These are phyloP conservation scores for Hippophae rhamnoides DNA, from an alignment of 306 rosid genomes.

Conservation along the genomic window DNA sequence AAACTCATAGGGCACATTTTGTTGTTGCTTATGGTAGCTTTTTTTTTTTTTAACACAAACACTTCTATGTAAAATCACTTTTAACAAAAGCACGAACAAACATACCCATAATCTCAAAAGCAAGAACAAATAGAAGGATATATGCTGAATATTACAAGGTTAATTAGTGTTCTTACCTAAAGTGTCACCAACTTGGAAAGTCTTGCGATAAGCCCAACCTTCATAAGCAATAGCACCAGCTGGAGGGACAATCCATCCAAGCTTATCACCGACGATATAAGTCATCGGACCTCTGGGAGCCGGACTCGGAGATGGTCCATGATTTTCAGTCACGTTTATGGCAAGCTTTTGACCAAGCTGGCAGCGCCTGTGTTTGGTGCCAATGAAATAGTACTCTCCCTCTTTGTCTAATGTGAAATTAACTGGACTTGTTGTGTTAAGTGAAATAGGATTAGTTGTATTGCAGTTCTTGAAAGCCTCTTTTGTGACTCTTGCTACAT, in stretches of 20 bases:
- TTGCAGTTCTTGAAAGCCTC: slow-evolving; percentile 39
- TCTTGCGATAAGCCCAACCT: slow-evolving; percentile 32
- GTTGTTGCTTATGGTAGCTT: too few relatives aligned
- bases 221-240: slow-evolving; percentile 20
- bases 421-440: slow-evolving; percentile 31
- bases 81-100: too few relatives aligned
- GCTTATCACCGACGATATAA: slow-evolving; percentile 29
- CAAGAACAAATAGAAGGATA: too few relatives aligned
- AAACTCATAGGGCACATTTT: too few relatives aligned
- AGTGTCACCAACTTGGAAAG: slow-evolving; percentile 39
- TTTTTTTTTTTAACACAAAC: too few relatives aligned
- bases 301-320: slow-evolving; percentile 28
- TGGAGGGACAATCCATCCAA: slow-evolving; percentile 46
- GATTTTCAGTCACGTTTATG: slow-evolving; percentile 22
- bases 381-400: slow-evolving; percentile 44
- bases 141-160: too few relatives aligned
- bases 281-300: slow-evolving; percentile 22
- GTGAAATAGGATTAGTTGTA: slow-evolving; percentile 32
- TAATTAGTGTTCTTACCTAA: slow-evolving; percentile 19
- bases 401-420: slow-evolving; percentile 31
- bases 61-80: too few relatives aligned
- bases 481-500: slow-evolving; percentile 46
- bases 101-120: too few relatives aligned
- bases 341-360: slow-evolving; percentile 32
- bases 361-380: slow-evolving; percentile 35